phyloP scores from a whole-genome alignment of 345 rosid genomes.

The Viola odorata region DNA sequence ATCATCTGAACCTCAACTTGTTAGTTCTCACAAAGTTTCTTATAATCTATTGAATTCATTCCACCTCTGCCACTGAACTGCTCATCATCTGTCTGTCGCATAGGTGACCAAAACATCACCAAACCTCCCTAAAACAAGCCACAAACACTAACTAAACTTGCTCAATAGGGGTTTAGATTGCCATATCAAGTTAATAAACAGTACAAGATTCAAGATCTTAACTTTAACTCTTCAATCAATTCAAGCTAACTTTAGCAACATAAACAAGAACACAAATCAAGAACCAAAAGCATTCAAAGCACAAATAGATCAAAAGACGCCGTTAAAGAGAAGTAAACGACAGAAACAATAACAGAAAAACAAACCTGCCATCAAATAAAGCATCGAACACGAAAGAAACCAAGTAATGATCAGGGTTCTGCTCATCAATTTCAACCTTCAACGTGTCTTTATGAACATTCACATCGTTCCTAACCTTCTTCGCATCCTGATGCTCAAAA shows the following conservation, averaged over 20 bases:
- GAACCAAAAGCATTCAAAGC: background rate
- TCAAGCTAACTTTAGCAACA: slow-evolving; percentile 6
- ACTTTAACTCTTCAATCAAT: slow-evolving; percentile 6
- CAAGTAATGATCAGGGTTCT: slow-evolving; percentile 59
- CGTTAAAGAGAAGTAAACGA: background rate
- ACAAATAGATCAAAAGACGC: background rate
- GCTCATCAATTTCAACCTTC: slow-evolving; percentile 54
- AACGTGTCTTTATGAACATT: slow-evolving; percentile 84
- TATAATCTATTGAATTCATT: background rate
- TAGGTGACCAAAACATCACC: background rate
- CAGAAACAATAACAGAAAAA: background rate
- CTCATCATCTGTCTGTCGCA: background rate
- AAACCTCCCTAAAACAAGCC: background rate
- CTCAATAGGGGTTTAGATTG: too few relatives aligned
- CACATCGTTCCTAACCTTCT: slow-evolving; percentile 87
- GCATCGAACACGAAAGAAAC: slow-evolving; percentile 92
- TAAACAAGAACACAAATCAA: slow-evolving; percentile 1
- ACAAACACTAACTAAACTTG: background rate
- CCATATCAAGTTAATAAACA: background rate
- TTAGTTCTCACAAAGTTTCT: too few relatives aligned
- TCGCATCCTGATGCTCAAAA: slow-evolving; percentile 76
- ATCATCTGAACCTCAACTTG: too few relatives aligned
- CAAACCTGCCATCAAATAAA: slow-evolving; percentile 77
- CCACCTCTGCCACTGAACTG: background rate
- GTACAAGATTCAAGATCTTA: slow-evolving; percentile 8